Percentiles rank a stretch among this genome's conserved stretches.
Conservation (phyloP, 2,329 filamentous ascomycete species). For the Pyrenophora tritici-repentis region DNA sequence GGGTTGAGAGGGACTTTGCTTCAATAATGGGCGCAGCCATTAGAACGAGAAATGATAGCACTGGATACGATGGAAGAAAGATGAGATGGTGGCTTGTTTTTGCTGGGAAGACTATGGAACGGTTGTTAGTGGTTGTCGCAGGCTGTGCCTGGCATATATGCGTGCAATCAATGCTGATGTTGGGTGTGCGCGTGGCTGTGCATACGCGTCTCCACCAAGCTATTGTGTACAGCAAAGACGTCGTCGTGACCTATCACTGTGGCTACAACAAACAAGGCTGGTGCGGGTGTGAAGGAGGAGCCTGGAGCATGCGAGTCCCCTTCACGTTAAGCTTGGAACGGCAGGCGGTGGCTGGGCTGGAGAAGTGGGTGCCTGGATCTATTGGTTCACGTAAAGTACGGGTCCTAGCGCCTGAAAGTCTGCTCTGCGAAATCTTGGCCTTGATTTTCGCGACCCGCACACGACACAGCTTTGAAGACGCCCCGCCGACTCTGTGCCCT, state of each 20-base stretch:
- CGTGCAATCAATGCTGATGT: conserved; percentile 26
- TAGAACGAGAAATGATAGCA: conserved; percentile 18
- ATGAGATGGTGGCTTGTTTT: conserved; percentile 13
- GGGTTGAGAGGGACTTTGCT: conserved; percentile 78
- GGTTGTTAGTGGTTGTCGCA: conserved; percentile 3
- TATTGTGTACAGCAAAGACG: conserved; percentile 21
- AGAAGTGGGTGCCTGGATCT: conserved; percentile 10
- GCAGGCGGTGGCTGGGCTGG: conserved; percentile 1
- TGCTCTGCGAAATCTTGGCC: conserved; percentile 28
- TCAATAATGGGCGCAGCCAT: conserved; percentile 60
- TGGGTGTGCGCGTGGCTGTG: conserved; percentile 36
- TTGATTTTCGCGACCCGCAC: conserved; percentile 33
- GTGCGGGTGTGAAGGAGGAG: conserved; percentile 16
- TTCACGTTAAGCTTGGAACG: conserved; percentile 2
- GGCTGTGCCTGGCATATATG: conserved; percentile 26
- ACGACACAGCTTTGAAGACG: conserved; percentile 25
- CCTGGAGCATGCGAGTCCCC: conserved; percentile 13
- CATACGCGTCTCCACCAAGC: conserved; percentile 26
- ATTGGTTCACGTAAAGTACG: conserved; percentile 16
- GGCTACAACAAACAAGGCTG: conserved; percentile 20
- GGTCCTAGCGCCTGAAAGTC: conserved; percentile 26
- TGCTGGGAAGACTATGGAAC: conserved; percentile 8
- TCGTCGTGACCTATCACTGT: conserved; percentile 16
- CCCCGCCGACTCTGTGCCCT: conserved; percentile 16
- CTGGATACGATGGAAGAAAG: conserved; percentile 11